Base-by-base conservation (phyloP, 345 rosid genomes). In the Acer negundo region DNA sequence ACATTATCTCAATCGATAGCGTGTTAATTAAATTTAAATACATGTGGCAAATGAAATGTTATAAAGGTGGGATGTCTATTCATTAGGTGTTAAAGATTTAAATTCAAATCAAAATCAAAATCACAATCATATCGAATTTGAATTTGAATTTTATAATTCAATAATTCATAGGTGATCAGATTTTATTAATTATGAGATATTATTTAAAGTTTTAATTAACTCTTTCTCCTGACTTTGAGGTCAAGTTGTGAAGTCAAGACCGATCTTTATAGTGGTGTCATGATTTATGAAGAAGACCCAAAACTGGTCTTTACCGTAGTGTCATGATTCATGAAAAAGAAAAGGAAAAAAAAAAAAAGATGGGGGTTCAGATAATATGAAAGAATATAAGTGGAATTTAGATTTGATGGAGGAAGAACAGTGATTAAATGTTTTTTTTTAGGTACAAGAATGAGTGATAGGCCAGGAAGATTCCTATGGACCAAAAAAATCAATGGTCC, bases 391-490 rank as follows among this genome's bases (percentile, higher is more conserved):
- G 38, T 35, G 38, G 38, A 35, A 35, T 35, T 35, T 35, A 35
- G 38, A 35, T 35, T 35, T 35, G 31, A 16, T 10, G 20, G 31
- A 4, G 38, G 38, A 35, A 16, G 1, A 5, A 24, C 17, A 9
- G 58, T 31, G 53, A 19, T 59, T 47, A 72, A 26, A 46, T 2
- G 1, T 4, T 28, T 49, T 64, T 31, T 19, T 23, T 68, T 10
- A 8, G 10, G 10, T 42, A 42, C 2, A 9, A 1, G 0, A 0
- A 1, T 2, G 2, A 15, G 31, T 69, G 58, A 69, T 40, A 62
- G 59, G 28, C 16, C 28, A 44, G 49, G 69, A 63, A 73, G 84
- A 74, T 74, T 77, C 81, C 72, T 0, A 16, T 62, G 76, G 79
- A 63, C 76, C 76, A 28, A 22, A 40, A 23, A 4, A 17, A 12